Evolutionary conservation across 2,329 filamentous ascomycete species (phyloP).

Genomic region (Aspergillus clavatus): DNA sequence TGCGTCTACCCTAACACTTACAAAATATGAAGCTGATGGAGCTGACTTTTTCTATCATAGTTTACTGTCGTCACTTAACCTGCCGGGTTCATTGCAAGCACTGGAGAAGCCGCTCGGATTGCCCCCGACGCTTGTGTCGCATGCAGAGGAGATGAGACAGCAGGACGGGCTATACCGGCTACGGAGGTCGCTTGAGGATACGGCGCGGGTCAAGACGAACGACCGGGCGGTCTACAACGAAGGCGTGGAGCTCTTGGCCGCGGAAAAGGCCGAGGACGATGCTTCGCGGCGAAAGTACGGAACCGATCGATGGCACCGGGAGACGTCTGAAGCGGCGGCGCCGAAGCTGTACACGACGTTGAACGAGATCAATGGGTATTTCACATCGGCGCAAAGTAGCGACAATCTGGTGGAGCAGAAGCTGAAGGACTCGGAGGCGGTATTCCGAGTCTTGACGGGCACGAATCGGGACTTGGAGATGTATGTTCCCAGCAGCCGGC

Average conservation of each 20-base stretch:
- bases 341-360: conserved; percentile 69
- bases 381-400: conserved; percentile 64
- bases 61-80: conserved; percentile 71
- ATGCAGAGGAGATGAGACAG: conserved; percentile 90
- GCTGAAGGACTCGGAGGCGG: conserved; percentile 67
- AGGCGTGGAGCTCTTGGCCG: conserved; percentile 69
- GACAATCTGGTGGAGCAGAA: conserved; percentile 72
- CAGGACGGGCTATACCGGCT: conserved; percentile 77
- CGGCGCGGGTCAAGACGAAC: conserved; percentile 77
- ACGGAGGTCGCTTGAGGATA: conserved; percentile 77
- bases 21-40: background rate
- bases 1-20: conserved; percentile 28
- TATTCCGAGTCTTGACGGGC: conserved; percentile 71
- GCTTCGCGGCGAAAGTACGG: conserved; percentile 71
- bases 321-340: conserved; percentile 64
- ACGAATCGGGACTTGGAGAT: conserved; percentile 77
- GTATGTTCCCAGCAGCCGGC: conserved; percentile 80
- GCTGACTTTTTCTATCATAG: conserved; percentile 26
- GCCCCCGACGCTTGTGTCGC: conserved; percentile 76
- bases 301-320: conserved; percentile 76
- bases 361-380: conserved; percentile 78
- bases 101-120: conserved; percentile 90
- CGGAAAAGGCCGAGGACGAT: conserved; percentile 81
- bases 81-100: conserved; percentile 89
- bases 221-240: conserved; percentile 78